Conservation (phyloP, 768 basidiomycete species). For the Trametes cinnabarina region DNA sequence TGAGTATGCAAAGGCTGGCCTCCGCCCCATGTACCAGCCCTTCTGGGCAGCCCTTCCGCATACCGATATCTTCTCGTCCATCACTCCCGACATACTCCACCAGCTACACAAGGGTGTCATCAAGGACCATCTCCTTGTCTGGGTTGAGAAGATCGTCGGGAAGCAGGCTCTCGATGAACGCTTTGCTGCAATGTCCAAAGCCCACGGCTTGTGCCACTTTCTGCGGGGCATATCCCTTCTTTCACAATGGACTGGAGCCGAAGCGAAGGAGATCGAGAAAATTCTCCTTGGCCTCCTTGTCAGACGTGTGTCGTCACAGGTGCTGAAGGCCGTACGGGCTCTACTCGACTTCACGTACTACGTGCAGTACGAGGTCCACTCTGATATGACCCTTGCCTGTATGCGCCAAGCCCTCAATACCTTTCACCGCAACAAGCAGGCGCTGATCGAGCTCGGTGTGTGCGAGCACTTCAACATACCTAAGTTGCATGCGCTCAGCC, state of each 20-base stretch:
- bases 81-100: conserved; percentile 44
- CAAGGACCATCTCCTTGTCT: conserved; percentile 39
- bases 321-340: conserved; percentile 10
- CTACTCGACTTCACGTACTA: conserved; percentile 30
- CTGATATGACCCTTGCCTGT: not conserved
- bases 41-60: conserved; percentile 14
- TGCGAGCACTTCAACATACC: conserved; percentile 41
- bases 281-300: conserved; percentile 21
- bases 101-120: conserved; percentile 46
- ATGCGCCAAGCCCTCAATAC: conserved; percentile 23
- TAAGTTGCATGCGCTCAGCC: conserved; percentile 39
- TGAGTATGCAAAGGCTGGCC: conserved; percentile 2
- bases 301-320: conserved; percentile 1
- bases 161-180: conserved; percentile 19
- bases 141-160: conserved; percentile 30
- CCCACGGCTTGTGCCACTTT: conserved; percentile 18
- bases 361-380: conserved; percentile 20
- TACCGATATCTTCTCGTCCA: conserved; percentile 34
- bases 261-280: conserved; percentile 24
- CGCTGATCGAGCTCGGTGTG: conserved; percentile 37
- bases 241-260: conserved; percentile 21
- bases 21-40: conserved; percentile 14
- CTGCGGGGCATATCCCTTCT: conserved; percentile 13
- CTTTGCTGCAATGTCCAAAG: not conserved
- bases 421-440: conserved; percentile 39